These are phyloP conservation scores for Calvatia gigantea DNA, from an alignment of 768 basidiomycete genomes.

Conservation along the genomic window DNA sequence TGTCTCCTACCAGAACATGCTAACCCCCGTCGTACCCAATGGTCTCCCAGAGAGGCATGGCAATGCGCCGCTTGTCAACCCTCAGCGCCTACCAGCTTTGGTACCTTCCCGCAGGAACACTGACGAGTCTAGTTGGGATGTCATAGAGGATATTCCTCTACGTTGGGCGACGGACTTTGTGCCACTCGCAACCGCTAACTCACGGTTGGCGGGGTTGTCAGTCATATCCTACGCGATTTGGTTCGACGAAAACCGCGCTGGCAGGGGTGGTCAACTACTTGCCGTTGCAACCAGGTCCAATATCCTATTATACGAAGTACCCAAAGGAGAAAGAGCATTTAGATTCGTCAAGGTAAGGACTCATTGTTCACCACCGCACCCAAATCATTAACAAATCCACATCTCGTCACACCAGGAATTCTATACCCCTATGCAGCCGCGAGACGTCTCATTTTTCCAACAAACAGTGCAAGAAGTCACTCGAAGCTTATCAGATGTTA, in stretches of 20 bases:
- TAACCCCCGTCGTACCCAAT: constrained; percentile 22
- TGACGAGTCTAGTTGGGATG: constrained; percentile 62
- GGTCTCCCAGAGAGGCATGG: constrained; percentile 9
- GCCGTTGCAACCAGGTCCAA: constrained; percentile 74
- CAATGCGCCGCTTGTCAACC: constrained; percentile 4
- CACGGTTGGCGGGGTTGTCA: constrained; percentile 54
- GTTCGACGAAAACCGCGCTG: constrained; percentile 49
- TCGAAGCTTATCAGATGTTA: constrained; percentile 40
- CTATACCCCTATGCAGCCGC: constrained; percentile 70
- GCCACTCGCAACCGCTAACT: constrained; percentile 65
- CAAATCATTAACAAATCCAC: constrained; percentile 2
- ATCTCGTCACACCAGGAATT: constrained; percentile 57
- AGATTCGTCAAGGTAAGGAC: constrained; percentile 78
- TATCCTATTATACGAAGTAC: constrained; percentile 78
- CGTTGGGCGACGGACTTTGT: constrained; percentile 89
- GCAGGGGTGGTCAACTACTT: constrained; percentile 50
- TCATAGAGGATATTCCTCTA: constrained; percentile 69
- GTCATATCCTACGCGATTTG: constrained; percentile 69
- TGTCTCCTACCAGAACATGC: constrained; percentile 30
- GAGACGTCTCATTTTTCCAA: constrained; percentile 65
- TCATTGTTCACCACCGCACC: constrained; percentile 7
- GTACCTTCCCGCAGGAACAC: constrained; percentile 26
- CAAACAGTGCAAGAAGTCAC: constrained; percentile 57
- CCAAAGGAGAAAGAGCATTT: constrained; percentile 79
- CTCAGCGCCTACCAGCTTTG: background rate